phyloP scores from a whole-genome alignment of 768 basidiomycete genomes.

The Amanita rubescens region DNA sequence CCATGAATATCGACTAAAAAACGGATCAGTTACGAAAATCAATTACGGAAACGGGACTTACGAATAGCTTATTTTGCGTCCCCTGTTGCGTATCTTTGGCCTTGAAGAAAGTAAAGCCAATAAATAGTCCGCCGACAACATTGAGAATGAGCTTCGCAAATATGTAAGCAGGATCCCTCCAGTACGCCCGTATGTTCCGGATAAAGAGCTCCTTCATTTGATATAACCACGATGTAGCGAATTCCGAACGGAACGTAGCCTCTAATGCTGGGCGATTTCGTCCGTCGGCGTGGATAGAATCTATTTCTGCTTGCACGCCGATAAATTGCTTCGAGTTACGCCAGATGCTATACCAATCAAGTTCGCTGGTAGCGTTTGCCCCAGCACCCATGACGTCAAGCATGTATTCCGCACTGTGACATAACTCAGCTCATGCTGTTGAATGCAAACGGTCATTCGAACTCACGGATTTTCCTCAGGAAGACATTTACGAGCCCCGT shows the following conservation, averaged over 20 bases:
- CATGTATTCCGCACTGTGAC: conserved; percentile 49
- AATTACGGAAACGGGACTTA: conserved; percentile 23
- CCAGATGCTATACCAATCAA: conserved; percentile 60
- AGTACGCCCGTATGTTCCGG: conserved; percentile 40
- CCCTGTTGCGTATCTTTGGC: conserved; percentile 47
- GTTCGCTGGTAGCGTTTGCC: conserved; percentile 44
- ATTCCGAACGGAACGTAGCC: conserved; percentile 33
- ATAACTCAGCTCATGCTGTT: conserved; percentile 21
- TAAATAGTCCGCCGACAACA: conserved; percentile 46
- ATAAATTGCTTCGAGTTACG: conserved; percentile 36
- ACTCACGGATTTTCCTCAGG: conserved; percentile 67
- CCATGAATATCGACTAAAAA: conserved; percentile 47
- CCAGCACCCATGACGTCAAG: conserved; percentile 73
- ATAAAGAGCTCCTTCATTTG: conserved; percentile 38
- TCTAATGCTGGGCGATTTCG: conserved; percentile 29
- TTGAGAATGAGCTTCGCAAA: conserved; percentile 53
- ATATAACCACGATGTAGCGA: conserved; percentile 45
- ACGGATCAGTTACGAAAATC: conserved; percentile 1
- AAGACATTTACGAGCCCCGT: conserved; percentile 56
- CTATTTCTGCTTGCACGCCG: conserved; percentile 31
- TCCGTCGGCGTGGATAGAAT: conserved; percentile 43
- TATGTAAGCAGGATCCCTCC: conserved; percentile 54
- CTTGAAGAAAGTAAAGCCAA: conserved; percentile 59
- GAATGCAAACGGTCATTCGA: conserved; percentile 32
- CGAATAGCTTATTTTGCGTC: conserved; percentile 61